These are phyloP conservation scores for Euphrasia confusa DNA, from an alignment of 257 asterid genomes.

Conservation along the genomic window DNA sequence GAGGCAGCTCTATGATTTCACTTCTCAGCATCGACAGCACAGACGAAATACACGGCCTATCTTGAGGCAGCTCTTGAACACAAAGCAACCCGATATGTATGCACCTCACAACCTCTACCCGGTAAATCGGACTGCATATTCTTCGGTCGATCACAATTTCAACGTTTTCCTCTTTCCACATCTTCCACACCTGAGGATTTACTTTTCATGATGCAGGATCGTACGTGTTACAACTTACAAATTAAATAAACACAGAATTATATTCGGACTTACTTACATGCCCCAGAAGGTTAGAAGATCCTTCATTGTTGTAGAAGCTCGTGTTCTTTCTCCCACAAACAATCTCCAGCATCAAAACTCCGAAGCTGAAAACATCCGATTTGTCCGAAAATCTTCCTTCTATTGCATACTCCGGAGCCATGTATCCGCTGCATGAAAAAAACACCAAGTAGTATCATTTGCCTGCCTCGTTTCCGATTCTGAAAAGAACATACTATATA, in stretches of 20 bases:
- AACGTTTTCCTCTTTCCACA: background rate
- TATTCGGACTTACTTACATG: background rate
- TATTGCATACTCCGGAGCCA: slow-evolving; percentile 8
- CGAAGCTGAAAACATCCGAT: background rate
- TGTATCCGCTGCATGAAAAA: background rate
- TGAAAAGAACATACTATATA: too few species aligned
- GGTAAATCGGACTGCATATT: background rate
- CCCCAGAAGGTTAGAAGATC: background rate
- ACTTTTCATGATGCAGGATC: background rate
- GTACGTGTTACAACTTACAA: background rate
- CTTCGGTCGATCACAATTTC: background rate
- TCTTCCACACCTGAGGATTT: background rate
- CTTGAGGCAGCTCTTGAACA: slow-evolving; percentile 5
- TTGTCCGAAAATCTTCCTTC: slow-evolving; percentile 1
- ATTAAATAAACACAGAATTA: background rate
- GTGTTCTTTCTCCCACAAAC: slow-evolving; percentile 8
- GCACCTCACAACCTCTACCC: background rate
- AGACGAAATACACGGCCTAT: background rate
- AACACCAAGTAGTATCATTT: too few species aligned
- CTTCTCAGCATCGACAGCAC: background rate
- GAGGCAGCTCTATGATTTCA: background rate
- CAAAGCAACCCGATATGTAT: background rate
- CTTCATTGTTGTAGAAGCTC: background rate
- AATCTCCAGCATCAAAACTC: slow-evolving; percentile 4
- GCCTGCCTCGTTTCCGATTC: too few species aligned